Percentiles rank a stretch among this genome's conserved stretches.
Conservation (phyloP, 805 yeast genomes). For the Kuraishia capsulata region DNA sequence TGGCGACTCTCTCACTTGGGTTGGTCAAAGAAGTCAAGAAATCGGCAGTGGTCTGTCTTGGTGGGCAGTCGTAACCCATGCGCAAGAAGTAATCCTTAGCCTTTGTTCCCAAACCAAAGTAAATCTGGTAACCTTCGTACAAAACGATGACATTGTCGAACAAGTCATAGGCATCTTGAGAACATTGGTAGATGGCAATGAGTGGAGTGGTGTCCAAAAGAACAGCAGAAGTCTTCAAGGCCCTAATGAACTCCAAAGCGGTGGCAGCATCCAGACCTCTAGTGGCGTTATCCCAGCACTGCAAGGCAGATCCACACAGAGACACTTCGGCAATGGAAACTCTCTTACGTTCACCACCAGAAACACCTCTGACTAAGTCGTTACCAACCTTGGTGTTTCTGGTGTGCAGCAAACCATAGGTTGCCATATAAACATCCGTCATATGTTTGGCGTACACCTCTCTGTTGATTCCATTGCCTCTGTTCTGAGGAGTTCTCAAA, state of each 20-base stretch:
- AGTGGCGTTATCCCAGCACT: constrained; percentile 63
- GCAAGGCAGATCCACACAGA: constrained; percentile 28
- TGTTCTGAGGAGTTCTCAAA: constrained; percentile 52
- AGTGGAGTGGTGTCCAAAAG: constrained; percentile 39
- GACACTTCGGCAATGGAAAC: constrained; percentile 53
- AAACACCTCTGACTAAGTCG: constrained; percentile 54
- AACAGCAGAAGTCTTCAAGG: constrained; percentile 47
- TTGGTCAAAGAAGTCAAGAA: constrained; percentile 27
- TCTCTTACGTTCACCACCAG: constrained; percentile 63
- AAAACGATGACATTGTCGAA: constrained; percentile 31
- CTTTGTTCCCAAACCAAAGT: constrained; percentile 23
- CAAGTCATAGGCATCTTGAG: constrained; percentile 34
- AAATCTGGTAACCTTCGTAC: constrained; percentile 36
- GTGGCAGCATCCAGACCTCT: constrained; percentile 69
- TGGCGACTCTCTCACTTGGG: constrained; percentile 18
- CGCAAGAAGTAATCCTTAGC: constrained; percentile 29
- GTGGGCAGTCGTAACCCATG: constrained; percentile 39
- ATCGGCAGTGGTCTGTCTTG: constrained; percentile 39
- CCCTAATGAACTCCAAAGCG: constrained; percentile 53
- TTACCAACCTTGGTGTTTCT: constrained; percentile 53
- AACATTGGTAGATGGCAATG: constrained; percentile 40
- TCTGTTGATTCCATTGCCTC: constrained; percentile 53
- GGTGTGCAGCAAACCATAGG: constrained; percentile 41
- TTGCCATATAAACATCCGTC: constrained; percentile 43
- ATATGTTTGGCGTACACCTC: constrained; percentile 43